Base-by-base conservation (phyloP, 306 rosid species). In the Sesbania bispinosa region DNA sequence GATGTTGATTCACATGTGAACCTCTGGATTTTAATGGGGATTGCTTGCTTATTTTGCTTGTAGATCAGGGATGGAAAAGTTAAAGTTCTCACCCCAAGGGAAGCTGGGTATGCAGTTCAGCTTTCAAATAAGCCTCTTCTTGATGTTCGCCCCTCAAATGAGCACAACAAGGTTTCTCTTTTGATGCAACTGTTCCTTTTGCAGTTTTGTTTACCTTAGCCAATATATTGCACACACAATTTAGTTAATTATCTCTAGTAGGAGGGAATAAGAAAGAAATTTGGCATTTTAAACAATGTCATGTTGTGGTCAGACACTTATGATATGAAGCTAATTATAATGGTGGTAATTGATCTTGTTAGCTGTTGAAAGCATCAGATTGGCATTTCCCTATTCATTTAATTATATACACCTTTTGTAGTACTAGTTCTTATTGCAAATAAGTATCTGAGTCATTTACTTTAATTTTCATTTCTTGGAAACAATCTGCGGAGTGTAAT, bases 91-190 rank as follows among this genome's bases (percentile, higher is more conserved):
- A 83, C 89, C 7, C 95, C 99, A 47, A 87, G 85, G 81, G 97
- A 90, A 89, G 92, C 96, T 67, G 99, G 96, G 18, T 94, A 89
- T 74, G 96, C 99, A 32, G 84, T 87, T 83, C 97, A 89, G 76
- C 97, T 94, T 77, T 89, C 96, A 47, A 86, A 85, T 86, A 89
- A 87, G 79, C 83, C 95, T 79, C 83, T 94, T 74, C 93, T 94
- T 39, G 97, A 94, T 86, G 97, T 90, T 59, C 97, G 93, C 36
- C 99, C 97, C 51, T 83, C 99, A 6, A 83, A 79, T 68, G 99
- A 94, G 59, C 95, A 78, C 81, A 36, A 80, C 42, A 94, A 89
- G 99, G 99, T 82, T 78, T 74, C 46, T 52, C 79, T 52, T 32
- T 62, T 18, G 7, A 46, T 41, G 29, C 48, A 42, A 8, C 32